Evolutionary conservation across 805 yeast species (phyloP).

Genomic region (Zygosaccharomyces kombuchaensis): DNA sequence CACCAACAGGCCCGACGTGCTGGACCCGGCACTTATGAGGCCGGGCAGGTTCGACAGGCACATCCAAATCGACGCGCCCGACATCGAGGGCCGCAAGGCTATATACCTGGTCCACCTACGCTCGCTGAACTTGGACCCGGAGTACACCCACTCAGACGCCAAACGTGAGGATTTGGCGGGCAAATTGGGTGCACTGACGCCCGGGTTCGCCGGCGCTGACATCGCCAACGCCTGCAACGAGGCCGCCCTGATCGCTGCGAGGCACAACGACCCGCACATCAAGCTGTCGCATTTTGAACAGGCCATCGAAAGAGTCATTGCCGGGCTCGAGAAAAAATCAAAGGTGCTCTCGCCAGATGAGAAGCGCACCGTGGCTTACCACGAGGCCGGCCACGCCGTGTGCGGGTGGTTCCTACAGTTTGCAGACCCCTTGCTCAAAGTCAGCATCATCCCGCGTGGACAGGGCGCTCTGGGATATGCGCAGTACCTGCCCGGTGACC

Average conservation of each 20-base stretch:
- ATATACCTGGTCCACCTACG: slow-evolving; percentile 77
- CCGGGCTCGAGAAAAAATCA: slow-evolving; percentile 87
- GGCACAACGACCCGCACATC: slow-evolving; percentile 60
- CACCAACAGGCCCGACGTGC: slow-evolving; percentile 87
- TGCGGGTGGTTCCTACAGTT: slow-evolving; percentile 87
- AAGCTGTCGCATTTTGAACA: slow-evolving; percentile 74
- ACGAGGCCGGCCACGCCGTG: slow-evolving; percentile 95
- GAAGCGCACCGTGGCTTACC: slow-evolving; percentile 83
- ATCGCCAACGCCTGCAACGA: slow-evolving; percentile 93
- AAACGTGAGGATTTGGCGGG: slow-evolving; percentile 66
- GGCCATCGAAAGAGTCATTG: slow-evolving; percentile 91
- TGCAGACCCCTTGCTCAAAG: slow-evolving; percentile 90
- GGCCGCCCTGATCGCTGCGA: slow-evolving; percentile 90
- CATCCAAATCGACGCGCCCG: slow-evolving; percentile 80
- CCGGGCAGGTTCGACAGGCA: slow-evolving; percentile 96
- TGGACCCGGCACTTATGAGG: slow-evolving; percentile 84
- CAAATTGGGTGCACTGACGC: slow-evolving; percentile 84
- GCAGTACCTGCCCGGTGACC: slow-evolving; percentile 88
- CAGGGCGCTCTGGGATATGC: slow-evolving; percentile 96
- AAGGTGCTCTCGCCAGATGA: slow-evolving; percentile 75
- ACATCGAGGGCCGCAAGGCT: slow-evolving; percentile 81
- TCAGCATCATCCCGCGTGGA: slow-evolving; percentile 92
- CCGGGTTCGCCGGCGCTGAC: slow-evolving; percentile 95
- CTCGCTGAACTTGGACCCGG: slow-evolving; percentile 33
- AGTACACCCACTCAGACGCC: slow-evolving; percentile 41